Conservation (phyloP, 2,329 filamentous ascomycete genomes). For the Byssochlamys sp. region DNA sequence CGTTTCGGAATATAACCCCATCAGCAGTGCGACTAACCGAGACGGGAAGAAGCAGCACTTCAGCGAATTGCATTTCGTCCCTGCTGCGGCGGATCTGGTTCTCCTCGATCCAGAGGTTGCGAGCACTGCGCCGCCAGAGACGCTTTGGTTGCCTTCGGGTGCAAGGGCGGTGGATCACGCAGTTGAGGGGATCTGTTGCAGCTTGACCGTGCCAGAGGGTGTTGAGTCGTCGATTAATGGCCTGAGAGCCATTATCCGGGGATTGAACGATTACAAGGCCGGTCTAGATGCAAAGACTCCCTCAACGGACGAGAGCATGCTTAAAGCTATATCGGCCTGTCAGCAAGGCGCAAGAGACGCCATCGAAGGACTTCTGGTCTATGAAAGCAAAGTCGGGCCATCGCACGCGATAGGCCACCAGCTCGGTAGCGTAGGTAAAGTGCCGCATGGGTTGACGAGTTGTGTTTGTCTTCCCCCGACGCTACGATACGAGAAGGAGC, state of each 20-base stretch:
- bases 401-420: slow-evolving; percentile 4
- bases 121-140: not conserved
- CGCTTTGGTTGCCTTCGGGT: slow-evolving; percentile 2
- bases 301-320: not conserved
- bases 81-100: not conserved
- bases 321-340: slow-evolving; percentile 3
- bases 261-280: not conserved
- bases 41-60: slow-evolving; percentile 3
- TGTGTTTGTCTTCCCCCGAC: slow-evolving; percentile 1
- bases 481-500: not conserved
- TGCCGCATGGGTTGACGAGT: not conserved
- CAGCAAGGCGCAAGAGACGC: slow-evolving; percentile 1
- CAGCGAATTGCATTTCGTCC: not conserved
- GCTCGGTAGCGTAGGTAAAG: not conserved
- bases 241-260: not conserved
- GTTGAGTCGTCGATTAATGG: not conserved
- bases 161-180: slow-evolving; percentile 2
- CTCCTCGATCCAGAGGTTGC: slow-evolving; percentile 2
- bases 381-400: not conserved
- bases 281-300: not conserved
- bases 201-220: not conserved
- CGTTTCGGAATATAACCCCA: slow-evolving; percentile 1
- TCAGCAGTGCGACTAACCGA: slow-evolving; percentile 2
- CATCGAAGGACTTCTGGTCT: not conserved
- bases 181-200: slow-evolving; percentile 2